Evolutionary conservation across 2,329 filamentous ascomycete genomes (phyloP).

Genomic region (Tolypocladium guangdongense): DNA sequence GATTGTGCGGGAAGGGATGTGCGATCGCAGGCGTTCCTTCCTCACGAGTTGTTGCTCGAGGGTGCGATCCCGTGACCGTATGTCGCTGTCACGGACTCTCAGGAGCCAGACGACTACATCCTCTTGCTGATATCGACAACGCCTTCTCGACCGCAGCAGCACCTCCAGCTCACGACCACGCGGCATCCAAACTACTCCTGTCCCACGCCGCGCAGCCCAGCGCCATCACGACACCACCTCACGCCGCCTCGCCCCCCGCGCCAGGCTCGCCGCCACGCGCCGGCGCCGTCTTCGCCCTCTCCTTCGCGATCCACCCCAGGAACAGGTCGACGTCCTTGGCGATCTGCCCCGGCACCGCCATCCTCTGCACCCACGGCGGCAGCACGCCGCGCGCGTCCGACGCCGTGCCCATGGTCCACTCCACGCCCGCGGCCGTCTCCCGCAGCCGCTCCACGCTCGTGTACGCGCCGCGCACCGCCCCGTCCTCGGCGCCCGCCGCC

Average conservation of each 20-base stretch:
- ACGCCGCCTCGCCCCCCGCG: background rate
- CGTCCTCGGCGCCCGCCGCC: conserved; percentile 26
- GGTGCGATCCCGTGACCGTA: background rate
- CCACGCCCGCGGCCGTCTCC: conserved; percentile 34
- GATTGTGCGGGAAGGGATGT: background rate
- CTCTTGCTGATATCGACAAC: no score
- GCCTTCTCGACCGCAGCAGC: no score
- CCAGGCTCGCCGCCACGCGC: background rate
- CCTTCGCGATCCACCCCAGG: conserved; percentile 45
- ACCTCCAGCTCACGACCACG: no score
- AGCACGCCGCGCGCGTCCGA: conserved; percentile 58
- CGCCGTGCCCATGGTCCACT: conserved; percentile 71
- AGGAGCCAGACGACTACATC: background rate
- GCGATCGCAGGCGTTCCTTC: background rate
- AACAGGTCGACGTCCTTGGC: conserved; percentile 64
- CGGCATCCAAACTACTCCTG: background rate
- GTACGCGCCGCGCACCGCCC: conserved; percentile 47
- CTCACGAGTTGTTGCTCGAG: background rate
- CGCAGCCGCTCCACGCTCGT: conserved; percentile 53
- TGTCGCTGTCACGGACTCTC: background rate
- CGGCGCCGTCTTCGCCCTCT: conserved; percentile 22
- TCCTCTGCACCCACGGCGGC: conserved; percentile 55
- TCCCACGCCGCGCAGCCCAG: background rate
- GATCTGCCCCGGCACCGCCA: conserved; percentile 50
- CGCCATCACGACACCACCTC: background rate